Conservation (phyloP, 2,329 filamentous ascomycete species). For the Trichoderma sp. region DNA sequence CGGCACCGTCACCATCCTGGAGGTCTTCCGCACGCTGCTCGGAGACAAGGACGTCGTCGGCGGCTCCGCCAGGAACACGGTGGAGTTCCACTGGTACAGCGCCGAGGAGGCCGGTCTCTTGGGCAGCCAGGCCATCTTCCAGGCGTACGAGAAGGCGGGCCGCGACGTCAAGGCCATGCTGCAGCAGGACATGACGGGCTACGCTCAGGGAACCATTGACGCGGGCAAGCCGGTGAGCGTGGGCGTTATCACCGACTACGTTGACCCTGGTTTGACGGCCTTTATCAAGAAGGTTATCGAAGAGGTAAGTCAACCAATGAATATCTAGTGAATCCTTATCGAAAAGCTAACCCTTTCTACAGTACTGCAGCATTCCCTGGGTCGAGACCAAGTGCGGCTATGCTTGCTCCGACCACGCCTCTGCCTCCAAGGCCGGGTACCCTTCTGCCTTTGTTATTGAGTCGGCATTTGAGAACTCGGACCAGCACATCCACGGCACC, state of each 20-base stretch:
- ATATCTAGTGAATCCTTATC: background rate
- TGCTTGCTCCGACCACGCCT: slow-evolving; percentile 76
- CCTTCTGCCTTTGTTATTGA: slow-evolving; percentile 78
- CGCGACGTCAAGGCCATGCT: slow-evolving; percentile 92
- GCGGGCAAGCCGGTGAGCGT: slow-evolving; percentile 82
- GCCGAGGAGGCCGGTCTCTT: slow-evolving; percentile 87
- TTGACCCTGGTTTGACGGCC: slow-evolving; percentile 76
- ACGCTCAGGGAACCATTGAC: slow-evolving; percentile 77
- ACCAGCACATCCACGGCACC: slow-evolving; percentile 70
- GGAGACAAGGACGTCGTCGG: slow-evolving; percentile 68
- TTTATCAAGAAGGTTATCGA: slow-evolving; percentile 91
- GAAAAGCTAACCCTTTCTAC: slow-evolving; percentile 2
- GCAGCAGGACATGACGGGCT: slow-evolving; percentile 98
- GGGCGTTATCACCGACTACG: slow-evolving; percentile 90
- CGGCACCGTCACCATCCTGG: slow-evolving; percentile 90
- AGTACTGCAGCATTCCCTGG: slow-evolving; percentile 88
- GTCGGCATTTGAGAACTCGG: slow-evolving; percentile 66
- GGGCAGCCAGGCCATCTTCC: slow-evolving; percentile 88
- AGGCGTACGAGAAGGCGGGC: slow-evolving; percentile 70
- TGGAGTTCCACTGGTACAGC: slow-evolving; percentile 97
- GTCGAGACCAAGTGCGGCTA: slow-evolving; percentile 88
- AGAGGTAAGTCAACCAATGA: slow-evolving; percentile 39
- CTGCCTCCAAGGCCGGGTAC: slow-evolving; percentile 72
- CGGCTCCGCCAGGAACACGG: slow-evolving; percentile 77
- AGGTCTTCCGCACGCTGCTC: slow-evolving; percentile 81